A percentile compares a stretch with the other conserved stretches of the same genome.
Evolutionary conservation across 768 basidiomycete species (phyloP).

Genomic region (Tricholoma hemisulphureum): DNA sequence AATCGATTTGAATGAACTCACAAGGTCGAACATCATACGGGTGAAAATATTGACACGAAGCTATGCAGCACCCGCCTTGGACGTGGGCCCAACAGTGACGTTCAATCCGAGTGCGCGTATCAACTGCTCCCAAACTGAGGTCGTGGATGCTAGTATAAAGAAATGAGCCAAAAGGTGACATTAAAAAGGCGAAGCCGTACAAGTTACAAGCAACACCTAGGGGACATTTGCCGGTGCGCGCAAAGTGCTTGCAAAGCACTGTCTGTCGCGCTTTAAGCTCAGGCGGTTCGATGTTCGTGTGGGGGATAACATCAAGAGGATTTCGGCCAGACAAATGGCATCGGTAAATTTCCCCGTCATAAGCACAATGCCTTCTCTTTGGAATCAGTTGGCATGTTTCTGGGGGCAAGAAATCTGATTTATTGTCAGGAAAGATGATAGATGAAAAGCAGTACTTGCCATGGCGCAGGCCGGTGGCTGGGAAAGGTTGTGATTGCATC

Average conservation of each 20-base stretch:
- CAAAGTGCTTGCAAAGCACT: not conserved
- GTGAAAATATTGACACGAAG: not conserved
- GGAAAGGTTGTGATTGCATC: not conserved
- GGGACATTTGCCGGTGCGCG: not conserved
- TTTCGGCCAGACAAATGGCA: not conserved
- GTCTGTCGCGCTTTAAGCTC: not conserved
- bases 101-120: not conserved
- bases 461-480: not conserved
- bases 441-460: not conserved
- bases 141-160: not conserved
- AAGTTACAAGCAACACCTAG: not conserved
- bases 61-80: not conserved
- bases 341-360: not conserved
- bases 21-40: not conserved
- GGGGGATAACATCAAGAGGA: not conserved
- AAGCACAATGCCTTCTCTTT: not conserved
- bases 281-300: not conserved
- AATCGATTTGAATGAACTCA: not conserved
- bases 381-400: not conserved
- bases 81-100: not conserved
- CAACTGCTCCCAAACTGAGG: not conserved
- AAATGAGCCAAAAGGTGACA: not conserved
- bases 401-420: not conserved
- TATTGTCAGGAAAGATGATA: not conserved
- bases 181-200: not conserved